These are phyloP conservation scores for Fraxinus pennsylvanica DNA, from an alignment of 257 asterid genomes.

Conservation along the genomic window DNA sequence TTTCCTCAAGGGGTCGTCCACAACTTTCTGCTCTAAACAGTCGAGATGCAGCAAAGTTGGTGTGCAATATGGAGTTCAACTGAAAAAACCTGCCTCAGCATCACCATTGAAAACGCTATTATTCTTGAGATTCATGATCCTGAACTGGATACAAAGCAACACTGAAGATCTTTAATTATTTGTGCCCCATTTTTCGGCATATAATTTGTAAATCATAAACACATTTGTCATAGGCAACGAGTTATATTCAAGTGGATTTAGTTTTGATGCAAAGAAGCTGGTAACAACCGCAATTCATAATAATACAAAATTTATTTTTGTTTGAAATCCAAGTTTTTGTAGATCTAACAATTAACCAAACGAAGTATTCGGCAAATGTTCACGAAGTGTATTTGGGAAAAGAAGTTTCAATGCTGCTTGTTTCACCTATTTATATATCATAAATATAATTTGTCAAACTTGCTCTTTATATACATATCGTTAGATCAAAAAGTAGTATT, in stretches of 20 bases:
- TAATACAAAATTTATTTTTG: conserved; percentile 12
- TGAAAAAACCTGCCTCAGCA: conserved; percentile 24
- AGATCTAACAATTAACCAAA: neutral
- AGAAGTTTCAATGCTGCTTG: too few relatives aligned
- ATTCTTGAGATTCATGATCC: conserved; percentile 14
- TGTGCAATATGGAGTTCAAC: conserved; percentile 21
- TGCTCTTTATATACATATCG: too few relatives aligned
- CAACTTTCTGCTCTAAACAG: conserved; percentile 21
- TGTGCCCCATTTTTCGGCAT: conserved; percentile 27
- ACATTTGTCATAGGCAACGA: conserved; percentile 28
- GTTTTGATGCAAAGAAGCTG: neutral
- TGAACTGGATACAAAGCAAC: conserved; percentile 10
- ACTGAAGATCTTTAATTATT: conserved; percentile 25
- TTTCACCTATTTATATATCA: too few relatives aligned
- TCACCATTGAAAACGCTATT: neutral
- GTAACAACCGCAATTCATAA: conserved; percentile 5
- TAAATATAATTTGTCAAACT: too few relatives aligned
- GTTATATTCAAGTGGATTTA: neutral
- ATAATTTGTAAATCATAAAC: conserved; percentile 33
- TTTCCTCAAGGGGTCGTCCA: conserved; percentile 1
- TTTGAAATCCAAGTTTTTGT: neutral
- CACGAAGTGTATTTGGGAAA: too few relatives aligned
- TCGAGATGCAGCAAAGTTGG: conserved; percentile 25
- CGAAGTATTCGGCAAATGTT: too few relatives aligned
- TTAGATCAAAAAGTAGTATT: too few relatives aligned